Conservation (phyloP, 441 rosid genomes). For the Erodium trifolium region DNA sequence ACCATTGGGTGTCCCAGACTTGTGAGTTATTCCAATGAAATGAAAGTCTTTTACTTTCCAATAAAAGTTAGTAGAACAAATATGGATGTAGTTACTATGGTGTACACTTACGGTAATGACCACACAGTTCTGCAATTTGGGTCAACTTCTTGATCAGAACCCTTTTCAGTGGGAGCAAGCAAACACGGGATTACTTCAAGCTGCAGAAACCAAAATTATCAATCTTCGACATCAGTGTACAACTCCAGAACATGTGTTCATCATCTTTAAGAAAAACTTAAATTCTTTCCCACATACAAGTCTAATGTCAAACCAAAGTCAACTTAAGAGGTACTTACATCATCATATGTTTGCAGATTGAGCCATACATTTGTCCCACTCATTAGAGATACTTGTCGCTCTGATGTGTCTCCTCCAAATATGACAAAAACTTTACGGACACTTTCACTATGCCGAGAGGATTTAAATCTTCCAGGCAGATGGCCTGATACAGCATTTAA, state of each 20-base stretch:
- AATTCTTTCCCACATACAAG: background rate
- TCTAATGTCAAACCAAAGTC: background rate
- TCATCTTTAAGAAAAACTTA: background rate
- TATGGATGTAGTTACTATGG: constrained; percentile 13
- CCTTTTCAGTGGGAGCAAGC: constrained; percentile 41
- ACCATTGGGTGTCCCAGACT: background rate
- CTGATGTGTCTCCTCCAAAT: constrained; percentile 91
- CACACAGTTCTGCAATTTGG: constrained; percentile 54
- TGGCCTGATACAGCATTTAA: constrained; percentile 33
- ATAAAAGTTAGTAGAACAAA: constrained; percentile 3
- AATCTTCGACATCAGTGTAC: constrained; percentile 21
- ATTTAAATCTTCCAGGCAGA: constrained; percentile 28
- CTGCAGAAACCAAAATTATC: constrained; percentile 41
- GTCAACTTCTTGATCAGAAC: constrained; percentile 18
- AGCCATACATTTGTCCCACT: constrained; percentile 98
- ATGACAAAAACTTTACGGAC: constrained; percentile 59
- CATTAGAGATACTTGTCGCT: constrained; percentile 95
- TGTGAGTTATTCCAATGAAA: background rate
- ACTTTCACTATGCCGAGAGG: constrained; percentile 27
- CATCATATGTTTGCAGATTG: constrained; percentile 66
- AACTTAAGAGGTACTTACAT: constrained; percentile 42
- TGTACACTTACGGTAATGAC: constrained; percentile 66
- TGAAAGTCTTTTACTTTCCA: background rate
- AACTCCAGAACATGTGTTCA: background rate
- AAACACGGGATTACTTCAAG: constrained; percentile 79